Percentiles rank a stretch among this genome's conserved stretches.
These are phyloP conservation scores for Russula abietina DNA, from an alignment of 768 basidiomycete genomes.

Conservation along the genomic window DNA sequence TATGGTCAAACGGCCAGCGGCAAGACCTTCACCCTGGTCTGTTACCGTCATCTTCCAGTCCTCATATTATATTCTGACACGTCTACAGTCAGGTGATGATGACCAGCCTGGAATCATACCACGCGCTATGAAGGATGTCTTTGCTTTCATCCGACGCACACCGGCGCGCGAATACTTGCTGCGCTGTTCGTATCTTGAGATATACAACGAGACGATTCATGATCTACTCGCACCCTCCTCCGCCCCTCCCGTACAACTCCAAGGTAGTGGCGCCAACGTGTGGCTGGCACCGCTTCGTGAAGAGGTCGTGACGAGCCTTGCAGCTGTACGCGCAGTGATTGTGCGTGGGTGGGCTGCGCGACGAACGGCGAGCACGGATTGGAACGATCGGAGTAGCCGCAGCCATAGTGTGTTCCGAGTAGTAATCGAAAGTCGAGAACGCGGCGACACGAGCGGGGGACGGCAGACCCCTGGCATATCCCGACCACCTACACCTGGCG, in stretches of 20 bases:
- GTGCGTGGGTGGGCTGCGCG: slow-evolving; percentile 81
- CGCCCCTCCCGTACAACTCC: slow-evolving; percentile 57
- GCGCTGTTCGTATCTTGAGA: slow-evolving; percentile 92
- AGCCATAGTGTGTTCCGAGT: slow-evolving; percentile 93
- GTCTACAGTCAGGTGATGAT: slow-evolving; percentile 57
- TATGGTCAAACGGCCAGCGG: slow-evolving; percentile 85
- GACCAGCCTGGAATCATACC: slow-evolving; percentile 93
- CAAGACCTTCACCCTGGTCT: slow-evolving; percentile 63
- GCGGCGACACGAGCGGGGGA: slow-evolving; percentile 48
- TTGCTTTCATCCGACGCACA: slow-evolving; percentile 71
- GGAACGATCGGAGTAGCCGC: slow-evolving; percentile 93
- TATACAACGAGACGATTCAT: slow-evolving; percentile 89
- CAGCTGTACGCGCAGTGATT: slow-evolving; percentile 79
- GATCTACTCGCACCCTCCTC: slow-evolving; percentile 77
- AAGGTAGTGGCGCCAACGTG: slow-evolving; percentile 56
- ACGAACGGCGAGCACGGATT: slow-evolving; percentile 93
- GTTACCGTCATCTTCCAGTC: slow-evolving; percentile 16
- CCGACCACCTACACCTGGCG: slow-evolving; percentile 46
- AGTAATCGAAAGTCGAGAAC: slow-evolving; percentile 82
- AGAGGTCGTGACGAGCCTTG: slow-evolving; percentile 88
- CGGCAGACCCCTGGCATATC: slow-evolving; percentile 49
- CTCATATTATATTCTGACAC: neutral
- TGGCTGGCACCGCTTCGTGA: slow-evolving; percentile 76
- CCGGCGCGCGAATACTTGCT: slow-evolving; percentile 86
- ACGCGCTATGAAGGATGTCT: slow-evolving; percentile 87